Conservation (phyloP, 306 rosid genomes). For the Prunus mume region DNA sequence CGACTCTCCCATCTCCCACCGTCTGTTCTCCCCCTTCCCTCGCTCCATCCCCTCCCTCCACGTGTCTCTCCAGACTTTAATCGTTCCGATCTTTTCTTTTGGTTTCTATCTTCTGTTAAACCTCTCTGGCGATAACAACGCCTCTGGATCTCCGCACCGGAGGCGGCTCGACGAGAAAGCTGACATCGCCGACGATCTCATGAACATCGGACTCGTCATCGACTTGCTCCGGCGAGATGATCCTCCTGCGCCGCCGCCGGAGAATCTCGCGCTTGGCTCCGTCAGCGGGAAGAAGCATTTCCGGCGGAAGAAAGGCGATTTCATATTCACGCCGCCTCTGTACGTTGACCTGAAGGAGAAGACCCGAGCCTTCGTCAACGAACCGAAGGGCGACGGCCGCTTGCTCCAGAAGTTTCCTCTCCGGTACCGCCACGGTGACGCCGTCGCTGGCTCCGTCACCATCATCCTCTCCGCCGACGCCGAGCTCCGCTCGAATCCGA, state of each 20-base stretch:
- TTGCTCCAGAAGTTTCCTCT: constrained; percentile 59
- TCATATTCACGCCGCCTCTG: constrained; percentile 72
- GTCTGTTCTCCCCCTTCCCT: constrained; percentile 5
- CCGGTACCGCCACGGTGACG: constrained; percentile 63
- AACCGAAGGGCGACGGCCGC: constrained; percentile 83
- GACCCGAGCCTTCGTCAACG: constrained; percentile 68
- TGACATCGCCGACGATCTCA: constrained; percentile 55
- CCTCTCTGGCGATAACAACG: constrained; percentile 91
- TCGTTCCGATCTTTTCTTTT: not conserved
- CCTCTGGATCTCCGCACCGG: constrained; percentile 96
- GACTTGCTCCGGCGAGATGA: constrained; percentile 84
- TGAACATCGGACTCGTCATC: constrained; percentile 84
- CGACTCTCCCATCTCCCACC: constrained; percentile 37
- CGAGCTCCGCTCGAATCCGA: constrained; percentile 76
- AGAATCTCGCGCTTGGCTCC: constrained; percentile 80
- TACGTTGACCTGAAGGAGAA: constrained; percentile 87
- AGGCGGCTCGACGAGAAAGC: constrained; percentile 81
- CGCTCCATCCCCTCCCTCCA: constrained; percentile 33
- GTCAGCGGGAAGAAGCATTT: constrained; percentile 73
- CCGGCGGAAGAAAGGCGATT: constrained; percentile 80
- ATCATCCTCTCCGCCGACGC: constrained; percentile 85
- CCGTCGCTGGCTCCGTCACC: constrained; percentile 17
- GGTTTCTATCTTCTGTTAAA: constrained; percentile 50
- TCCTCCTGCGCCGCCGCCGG: constrained; percentile 48
- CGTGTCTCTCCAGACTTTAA: constrained; percentile 33